These are phyloP conservation scores for Quercus wislizeni DNA, from an alignment of 306 rosid species.

Conservation along the genomic window DNA sequence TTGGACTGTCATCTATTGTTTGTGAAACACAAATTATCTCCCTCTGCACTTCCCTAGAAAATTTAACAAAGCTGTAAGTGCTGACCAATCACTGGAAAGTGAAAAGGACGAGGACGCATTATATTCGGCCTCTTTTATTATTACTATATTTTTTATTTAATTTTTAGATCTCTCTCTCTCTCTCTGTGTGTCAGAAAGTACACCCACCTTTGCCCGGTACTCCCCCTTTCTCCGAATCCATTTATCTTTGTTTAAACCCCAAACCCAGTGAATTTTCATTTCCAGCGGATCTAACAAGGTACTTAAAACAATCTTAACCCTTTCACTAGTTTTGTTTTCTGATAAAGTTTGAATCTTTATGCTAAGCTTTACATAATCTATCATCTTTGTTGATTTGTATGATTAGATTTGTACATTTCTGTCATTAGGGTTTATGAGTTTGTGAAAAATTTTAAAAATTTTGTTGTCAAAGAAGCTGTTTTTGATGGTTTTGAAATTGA, in stretches of 20 bases:
- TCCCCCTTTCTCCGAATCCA: neutral
- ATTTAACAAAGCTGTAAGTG: neutral
- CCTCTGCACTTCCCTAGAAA: neutral
- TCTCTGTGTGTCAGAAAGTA: neutral
- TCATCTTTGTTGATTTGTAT: conserved; percentile 6
- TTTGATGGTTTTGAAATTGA: conserved; percentile 28
- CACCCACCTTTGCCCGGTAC: conserved; percentile 13
- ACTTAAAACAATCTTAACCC: conserved; percentile 23
- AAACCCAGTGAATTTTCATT: conserved; percentile 31
- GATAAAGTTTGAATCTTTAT: conserved; percentile 14
- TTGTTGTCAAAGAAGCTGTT: neutral
- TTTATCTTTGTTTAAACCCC: conserved; percentile 43
- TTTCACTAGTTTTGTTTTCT: neutral
- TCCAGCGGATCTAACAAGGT: conserved; percentile 62
- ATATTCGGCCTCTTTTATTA: conserved; percentile 11
- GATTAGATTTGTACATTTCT: conserved; percentile 18
- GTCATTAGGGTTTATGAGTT: conserved; percentile 41
- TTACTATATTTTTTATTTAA: neutral
- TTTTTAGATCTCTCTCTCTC: conserved; percentile 13
- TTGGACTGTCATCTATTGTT: neutral
- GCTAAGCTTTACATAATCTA: neutral
- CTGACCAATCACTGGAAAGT: conserved; percentile 18
- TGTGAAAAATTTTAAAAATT: neutral
- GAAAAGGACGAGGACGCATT: conserved; percentile 35
- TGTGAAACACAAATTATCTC: neutral